A percentile compares a stretch with the other conserved stretches of the same genome.
These are phyloP conservation scores for Epichloe scottii DNA, from an alignment of 2,329 filamentous ascomycete species.

Conservation along the genomic window DNA sequence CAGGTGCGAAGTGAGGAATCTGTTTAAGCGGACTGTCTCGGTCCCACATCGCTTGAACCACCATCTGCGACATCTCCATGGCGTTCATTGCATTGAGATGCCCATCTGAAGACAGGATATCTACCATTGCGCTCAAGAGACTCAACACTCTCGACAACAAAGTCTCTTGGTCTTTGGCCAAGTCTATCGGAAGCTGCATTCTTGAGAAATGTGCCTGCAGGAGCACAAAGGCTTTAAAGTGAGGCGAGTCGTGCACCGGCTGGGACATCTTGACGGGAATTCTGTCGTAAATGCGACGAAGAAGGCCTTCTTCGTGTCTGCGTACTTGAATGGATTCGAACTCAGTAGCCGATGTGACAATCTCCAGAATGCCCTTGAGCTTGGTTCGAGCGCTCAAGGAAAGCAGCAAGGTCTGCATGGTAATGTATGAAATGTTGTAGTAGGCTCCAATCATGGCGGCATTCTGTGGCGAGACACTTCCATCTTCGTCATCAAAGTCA, in stretches of 20 bases:
- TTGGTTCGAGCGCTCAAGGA: constrained; percentile 83
- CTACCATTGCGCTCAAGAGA: constrained; percentile 81
- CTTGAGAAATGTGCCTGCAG: constrained; percentile 94
- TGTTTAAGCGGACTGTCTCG: constrained; percentile 93
- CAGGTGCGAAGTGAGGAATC: constrained; percentile 83
- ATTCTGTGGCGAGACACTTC: constrained; percentile 78
- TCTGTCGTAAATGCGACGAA: constrained; percentile 87
- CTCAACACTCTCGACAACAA: constrained; percentile 76
- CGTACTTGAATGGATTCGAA: constrained; percentile 93
- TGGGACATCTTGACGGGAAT: constrained; percentile 92
- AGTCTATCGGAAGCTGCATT: constrained; percentile 90
- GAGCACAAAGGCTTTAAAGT: constrained; percentile 97
- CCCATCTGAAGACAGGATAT: constrained; percentile 89
- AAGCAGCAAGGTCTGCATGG: constrained; percentile 95
- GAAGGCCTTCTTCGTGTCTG: constrained; percentile 76
- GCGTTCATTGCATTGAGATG: constrained; percentile 95
- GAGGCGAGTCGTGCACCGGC: constrained; percentile 76
- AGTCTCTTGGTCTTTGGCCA: constrained; percentile 89
- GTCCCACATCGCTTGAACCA: constrained; percentile 98
- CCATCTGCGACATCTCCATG: constrained; percentile 99
- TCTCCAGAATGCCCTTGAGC: constrained; percentile 93
- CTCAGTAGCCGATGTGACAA: constrained; percentile 91
- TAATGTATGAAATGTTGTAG: constrained; percentile 98
- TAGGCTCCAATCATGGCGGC: constrained; percentile 97
- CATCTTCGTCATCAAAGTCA: constrained; percentile 88